Evolutionary conservation across 2,329 filamentous ascomycete species (phyloP), one percentile per base, ranked within the genome.

Genomic region (Fusarium secorum): DNA sequence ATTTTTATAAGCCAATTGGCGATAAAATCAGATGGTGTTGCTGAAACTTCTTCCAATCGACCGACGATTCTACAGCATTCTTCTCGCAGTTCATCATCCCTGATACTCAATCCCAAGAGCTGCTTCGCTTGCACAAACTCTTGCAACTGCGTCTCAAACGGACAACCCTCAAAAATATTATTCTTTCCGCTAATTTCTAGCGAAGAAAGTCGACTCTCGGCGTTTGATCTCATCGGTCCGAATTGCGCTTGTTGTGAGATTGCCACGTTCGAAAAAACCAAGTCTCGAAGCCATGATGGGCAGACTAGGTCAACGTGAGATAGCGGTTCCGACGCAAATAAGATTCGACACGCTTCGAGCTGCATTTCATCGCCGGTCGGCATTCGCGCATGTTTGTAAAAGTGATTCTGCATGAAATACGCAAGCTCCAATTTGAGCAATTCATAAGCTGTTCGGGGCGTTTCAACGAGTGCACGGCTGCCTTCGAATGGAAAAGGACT

Each of bases 131-230:
- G 54, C 2, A 73, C 73, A 39, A 72, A 75, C 1, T 68, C 59
- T 7, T 68, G 45, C 1, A 79, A 56, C 20, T 76, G 73, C 2
- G 41, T 60, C 49, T 79, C 78, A 1, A 79, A 74, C 4, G 72
- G 68, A 53, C 78, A 79, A 0, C 59, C 56, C 7, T 79, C 76
- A 9, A 79, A 79, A 0, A 79, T 72, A 6, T 72, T 73, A 0
- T 75, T 60, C 52, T 79, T 78, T 1, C 77, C 78, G 3, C 75
- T 78, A 5, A 79, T 78, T 20, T 65, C 68, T 13, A 78, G 57
- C 0, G 70, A 63, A 0, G 62, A 66, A 2, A 79, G 56, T 3
- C 77, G 71, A 7, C 71, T 64, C 48, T 79, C 76, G 2, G 69
- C 61, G 3, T 72, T 52, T 0, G 76, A 72, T 11, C 77, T 36